Evolutionary conservation across 257 asterid species (phyloP).

Genomic region (Paraleonurus japonicus): DNA sequence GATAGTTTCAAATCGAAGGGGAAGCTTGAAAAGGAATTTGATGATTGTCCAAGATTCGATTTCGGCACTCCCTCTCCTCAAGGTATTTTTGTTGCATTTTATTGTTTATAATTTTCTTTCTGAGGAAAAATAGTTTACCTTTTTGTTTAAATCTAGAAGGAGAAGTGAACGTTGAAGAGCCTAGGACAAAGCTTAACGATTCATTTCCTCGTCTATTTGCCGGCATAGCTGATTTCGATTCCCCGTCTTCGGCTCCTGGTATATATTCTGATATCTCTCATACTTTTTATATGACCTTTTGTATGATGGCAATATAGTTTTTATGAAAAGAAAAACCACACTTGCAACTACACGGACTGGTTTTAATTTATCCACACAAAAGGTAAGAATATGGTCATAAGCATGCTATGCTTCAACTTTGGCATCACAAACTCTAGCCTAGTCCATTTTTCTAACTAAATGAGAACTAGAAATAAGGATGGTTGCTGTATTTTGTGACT

Average conservation of each 20-base stretch:
- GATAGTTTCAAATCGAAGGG: slow-evolving; percentile 23
- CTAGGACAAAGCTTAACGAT: slow-evolving; percentile 24
- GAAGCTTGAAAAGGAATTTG: slow-evolving; percentile 29
- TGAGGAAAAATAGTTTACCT: slow-evolving; percentile 1
- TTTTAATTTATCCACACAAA: neutral
- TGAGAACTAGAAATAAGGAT: slow-evolving; percentile 15
- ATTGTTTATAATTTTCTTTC: neutral
- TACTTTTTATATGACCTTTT: neutral
- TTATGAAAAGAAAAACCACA: neutral
- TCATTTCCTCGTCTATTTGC: slow-evolving; percentile 41
- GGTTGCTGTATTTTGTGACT: neutral
- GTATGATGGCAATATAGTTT: neutral
- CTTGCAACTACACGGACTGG: neutral
- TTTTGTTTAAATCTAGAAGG: slow-evolving; percentile 24
- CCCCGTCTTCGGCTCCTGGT: slow-evolving; percentile 46
- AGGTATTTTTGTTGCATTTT: slow-evolving; percentile 20
- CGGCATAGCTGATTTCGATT: slow-evolving; percentile 44
- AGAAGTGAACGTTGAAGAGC: slow-evolving; percentile 22
- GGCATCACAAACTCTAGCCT: neutral
- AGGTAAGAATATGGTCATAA: neutral
- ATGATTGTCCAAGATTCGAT: slow-evolving; percentile 43
- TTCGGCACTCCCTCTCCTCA: slow-evolving; percentile 38
- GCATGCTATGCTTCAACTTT: neutral
- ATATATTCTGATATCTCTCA: slow-evolving; percentile 10
- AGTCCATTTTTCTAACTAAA: neutral